Evolutionary conservation across 352 stramenopile genomes (phyloP), one percentile per base, ranked within the genome.

Genomic region (Globisporangium spinosum): DNA sequence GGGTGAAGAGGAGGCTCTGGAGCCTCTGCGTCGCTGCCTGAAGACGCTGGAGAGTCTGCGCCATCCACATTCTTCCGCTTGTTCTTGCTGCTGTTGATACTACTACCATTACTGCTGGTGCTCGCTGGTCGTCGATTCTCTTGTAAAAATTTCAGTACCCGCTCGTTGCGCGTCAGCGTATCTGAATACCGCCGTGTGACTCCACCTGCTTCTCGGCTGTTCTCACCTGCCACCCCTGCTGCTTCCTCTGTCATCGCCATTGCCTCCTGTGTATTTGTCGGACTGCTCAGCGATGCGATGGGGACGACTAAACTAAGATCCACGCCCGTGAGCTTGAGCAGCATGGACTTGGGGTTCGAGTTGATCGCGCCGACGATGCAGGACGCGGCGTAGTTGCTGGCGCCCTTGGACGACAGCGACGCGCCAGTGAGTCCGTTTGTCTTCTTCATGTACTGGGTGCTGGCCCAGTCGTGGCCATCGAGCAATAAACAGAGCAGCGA

Each of bases 371-470:
- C 78, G n/a, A 89, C 70, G 40, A 94, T 85, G 64, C 86, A 94
- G 20, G 77, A 88, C 9, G 85, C 86, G 0, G 86, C 86, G 65
- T 90, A 94, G 58, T 86, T 86, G 72, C 80, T 88, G 25, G 86
- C 86, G 27, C 82, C 81, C 34, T 84, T 85, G 12, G 82, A 72
- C 10, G 84, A 87, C 58, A 94, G 70, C 62, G 82, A 81, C 38
- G 81, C 78, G 55, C 85, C 81, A 8, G 87, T 84, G 25, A 90
- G 75, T 7, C 58, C 71, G 64, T 74, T 77, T 25, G 80, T 83
- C 68, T 91, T 89, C 70, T 89, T 88, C 84, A 94, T 94, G 66
- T 89, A 91, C 76, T 92, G 80, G 60, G 86, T 94, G 65, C 81
- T 91, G 20, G 84, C 74, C 86, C 86, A 94, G 77, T 94, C 84